phyloP scores from a whole-genome alignment of 176 grass and related monocot species.

The Pharus latifolius region DNA sequence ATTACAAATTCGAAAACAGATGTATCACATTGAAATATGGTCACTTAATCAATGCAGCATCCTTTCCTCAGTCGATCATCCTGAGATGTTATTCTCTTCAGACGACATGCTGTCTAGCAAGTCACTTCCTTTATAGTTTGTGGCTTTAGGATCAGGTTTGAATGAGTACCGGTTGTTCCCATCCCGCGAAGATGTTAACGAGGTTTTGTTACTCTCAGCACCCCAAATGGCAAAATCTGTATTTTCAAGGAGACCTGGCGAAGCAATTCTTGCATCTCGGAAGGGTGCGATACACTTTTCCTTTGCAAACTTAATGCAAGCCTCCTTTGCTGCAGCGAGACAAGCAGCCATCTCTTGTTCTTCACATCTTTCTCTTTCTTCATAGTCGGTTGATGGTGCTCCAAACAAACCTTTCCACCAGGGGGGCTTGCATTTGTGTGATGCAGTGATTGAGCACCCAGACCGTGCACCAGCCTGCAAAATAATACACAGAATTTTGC shows the following conservation, averaged over 20 bases:
- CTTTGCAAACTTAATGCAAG: constrained; percentile 56
- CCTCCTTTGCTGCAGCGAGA: constrained; percentile 40
- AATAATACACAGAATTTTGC: not conserved
- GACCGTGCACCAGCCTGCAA: constrained; percentile 54
- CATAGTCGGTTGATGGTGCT: constrained; percentile 26
- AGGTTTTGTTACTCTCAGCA: not conserved
- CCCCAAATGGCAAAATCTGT: constrained; percentile 27
- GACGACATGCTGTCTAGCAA: constrained; percentile 23
- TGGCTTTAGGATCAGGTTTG: not conserved
- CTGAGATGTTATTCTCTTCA: constrained; percentile 2
- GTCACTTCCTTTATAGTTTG: constrained; percentile 41
- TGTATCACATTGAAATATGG: not conserved
- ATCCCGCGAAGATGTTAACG: not conserved
- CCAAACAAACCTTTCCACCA: constrained; percentile 79
- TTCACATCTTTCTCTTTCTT: constrained; percentile 55
- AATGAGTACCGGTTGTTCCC: not conserved
- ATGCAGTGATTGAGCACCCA: constrained; percentile 71
- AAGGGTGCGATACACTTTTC: constrained; percentile 57
- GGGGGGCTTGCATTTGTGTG: constrained; percentile 66
- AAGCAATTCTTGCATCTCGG: constrained; percentile 56
- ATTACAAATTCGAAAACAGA: not conserved
- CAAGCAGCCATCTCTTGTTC: constrained; percentile 52
- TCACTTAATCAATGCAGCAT: not conserved
- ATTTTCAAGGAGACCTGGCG: constrained; percentile 14
- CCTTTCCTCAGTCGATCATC: not conserved